Percentiles rank a stretch among this genome's conserved stretches.
phyloP scores from a whole-genome alignment of 2,329 filamentous ascomycete genomes.

The Pseudogymnoascus destructans region DNA sequence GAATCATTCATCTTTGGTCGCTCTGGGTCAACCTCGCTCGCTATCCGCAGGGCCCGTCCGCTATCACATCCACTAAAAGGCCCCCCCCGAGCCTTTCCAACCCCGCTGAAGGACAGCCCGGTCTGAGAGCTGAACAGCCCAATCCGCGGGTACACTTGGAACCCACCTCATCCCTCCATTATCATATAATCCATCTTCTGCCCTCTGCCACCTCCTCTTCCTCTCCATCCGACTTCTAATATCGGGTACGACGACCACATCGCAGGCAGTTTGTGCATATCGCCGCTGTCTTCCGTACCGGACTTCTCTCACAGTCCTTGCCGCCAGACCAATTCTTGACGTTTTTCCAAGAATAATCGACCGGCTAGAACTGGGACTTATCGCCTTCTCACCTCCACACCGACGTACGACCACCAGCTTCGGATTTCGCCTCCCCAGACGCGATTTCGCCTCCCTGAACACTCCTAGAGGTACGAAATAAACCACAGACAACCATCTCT shows the following conservation, averaged over 20 bases:
- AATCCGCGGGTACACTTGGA: conserved; percentile 16
- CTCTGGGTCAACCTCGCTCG: background rate
- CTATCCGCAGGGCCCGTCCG: background rate
- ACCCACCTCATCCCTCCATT: conserved; percentile 17
- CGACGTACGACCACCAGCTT: background rate
- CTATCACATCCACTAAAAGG: background rate
- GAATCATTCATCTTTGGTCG: background rate
- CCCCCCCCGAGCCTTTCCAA: background rate
- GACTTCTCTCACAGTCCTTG: background rate
- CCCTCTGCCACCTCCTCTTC: background rate
- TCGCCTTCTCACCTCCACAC: background rate
- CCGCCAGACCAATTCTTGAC: background rate
- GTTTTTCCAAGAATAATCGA: background rate
- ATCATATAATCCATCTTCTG: background rate
- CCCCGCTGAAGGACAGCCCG: background rate
- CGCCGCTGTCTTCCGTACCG: background rate
- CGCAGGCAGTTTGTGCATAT: background rate
- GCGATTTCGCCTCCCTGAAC: background rate
- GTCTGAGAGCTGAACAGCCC: background rate
- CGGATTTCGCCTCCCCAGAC: background rate
- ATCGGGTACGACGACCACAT: background rate
- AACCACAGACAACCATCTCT: background rate
- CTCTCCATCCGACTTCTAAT: background rate
- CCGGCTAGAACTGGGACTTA: background rate
- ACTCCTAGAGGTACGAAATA: background rate